Percentiles rank a stretch among this genome's conserved stretches.
These are phyloP conservation scores for Phytophthora sp. DNA, from an alignment of 352 stramenopile species.

Conservation along the genomic window DNA sequence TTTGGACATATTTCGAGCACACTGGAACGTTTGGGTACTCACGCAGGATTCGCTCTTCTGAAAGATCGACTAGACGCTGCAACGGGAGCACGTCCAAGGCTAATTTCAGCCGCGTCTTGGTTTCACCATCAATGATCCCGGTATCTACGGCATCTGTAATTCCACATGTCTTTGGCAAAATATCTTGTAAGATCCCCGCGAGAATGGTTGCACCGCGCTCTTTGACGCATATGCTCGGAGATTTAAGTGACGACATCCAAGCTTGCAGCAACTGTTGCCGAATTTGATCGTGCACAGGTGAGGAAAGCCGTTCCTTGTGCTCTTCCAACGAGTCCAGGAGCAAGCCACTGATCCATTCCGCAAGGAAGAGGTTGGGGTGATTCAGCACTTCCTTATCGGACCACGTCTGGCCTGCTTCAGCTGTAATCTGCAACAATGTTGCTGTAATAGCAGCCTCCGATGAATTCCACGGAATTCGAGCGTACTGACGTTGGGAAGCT, in stretches of 20 bases:
- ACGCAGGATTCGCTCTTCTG: constrained; percentile 75
- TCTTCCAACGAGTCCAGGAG: constrained; percentile 64
- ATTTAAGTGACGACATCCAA: constrained; percentile 87
- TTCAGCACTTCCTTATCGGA: constrained; percentile 83
- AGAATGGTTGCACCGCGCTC: constrained; percentile 84
- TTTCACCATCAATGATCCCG: constrained; percentile 33
- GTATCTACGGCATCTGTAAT: constrained; percentile 21
- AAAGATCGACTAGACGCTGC: constrained; percentile 71
- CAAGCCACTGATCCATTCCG: constrained; percentile 84
- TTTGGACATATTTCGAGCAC: constrained; percentile 87
- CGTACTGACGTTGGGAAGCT: constrained; percentile 79
- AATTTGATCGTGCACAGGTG: constrained; percentile 53
- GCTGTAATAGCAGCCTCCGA: constrained; percentile 71
- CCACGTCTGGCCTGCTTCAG: constrained; percentile 71
- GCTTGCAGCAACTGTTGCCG: constrained; percentile 73
- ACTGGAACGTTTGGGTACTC: constrained; percentile 81
- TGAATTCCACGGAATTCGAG: constrained; percentile 84
- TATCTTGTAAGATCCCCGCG: constrained; percentile 77
- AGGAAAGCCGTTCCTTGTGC: constrained; percentile 50
- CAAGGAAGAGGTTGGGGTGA: constrained; percentile 87
- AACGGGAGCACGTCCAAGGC: constrained; percentile 67
- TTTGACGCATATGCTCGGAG: constrained; percentile 87
- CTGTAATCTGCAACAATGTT: constrained; percentile 75
- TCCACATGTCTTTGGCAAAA: constrained; percentile 54
- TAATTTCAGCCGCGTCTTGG: constrained; percentile 36